These are phyloP conservation scores for Melanogaster broomeanus DNA, from an alignment of 768 basidiomycete genomes.

Conservation along the genomic window DNA sequence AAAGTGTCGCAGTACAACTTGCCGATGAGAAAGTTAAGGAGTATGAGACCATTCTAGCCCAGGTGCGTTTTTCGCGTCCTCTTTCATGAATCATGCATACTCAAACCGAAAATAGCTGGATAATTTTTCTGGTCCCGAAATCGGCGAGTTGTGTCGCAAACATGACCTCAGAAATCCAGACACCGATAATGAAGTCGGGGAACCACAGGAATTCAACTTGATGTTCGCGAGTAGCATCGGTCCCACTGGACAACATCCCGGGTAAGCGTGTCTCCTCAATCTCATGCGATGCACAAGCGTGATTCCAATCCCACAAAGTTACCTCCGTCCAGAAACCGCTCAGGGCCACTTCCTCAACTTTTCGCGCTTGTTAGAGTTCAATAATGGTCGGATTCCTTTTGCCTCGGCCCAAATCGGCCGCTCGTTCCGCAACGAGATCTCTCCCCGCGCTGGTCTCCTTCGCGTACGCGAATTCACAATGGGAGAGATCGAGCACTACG, in stretches of 20 bases:
- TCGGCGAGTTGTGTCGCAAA: slow-evolving; percentile 83
- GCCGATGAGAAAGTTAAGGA: slow-evolving; percentile 70
- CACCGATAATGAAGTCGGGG: slow-evolving; percentile 88
- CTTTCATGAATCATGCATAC: not conserved
- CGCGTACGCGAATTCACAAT: slow-evolving; percentile 99
- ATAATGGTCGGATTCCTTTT: slow-evolving; percentile 95
- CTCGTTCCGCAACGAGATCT: slow-evolving; percentile 97
- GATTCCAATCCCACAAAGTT: slow-evolving; percentile 46
- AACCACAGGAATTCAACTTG: slow-evolving; percentile 95
- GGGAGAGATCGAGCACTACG: slow-evolving; percentile 99
- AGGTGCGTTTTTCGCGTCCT: slow-evolving; percentile 51
- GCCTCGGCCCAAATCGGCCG: slow-evolving; percentile 97
- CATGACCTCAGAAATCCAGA: slow-evolving; percentile 86
- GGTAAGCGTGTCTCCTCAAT: slow-evolving; percentile 43
- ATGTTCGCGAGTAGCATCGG: slow-evolving; percentile 99
- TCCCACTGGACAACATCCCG: slow-evolving; percentile 95
- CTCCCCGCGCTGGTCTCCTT: slow-evolving; percentile 92
- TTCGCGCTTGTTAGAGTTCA: slow-evolving; percentile 94
- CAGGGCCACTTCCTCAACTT: slow-evolving; percentile 99
- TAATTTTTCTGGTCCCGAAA: slow-evolving; percentile 87
- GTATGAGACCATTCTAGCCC: slow-evolving; percentile 85
- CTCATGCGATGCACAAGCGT: not conserved
- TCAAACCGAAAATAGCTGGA: slow-evolving; percentile 44
- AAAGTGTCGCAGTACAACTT: slow-evolving; percentile 68
- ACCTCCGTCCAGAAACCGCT: slow-evolving; percentile 95